A percentile compares a stretch with the other conserved stretches of the same genome.
Conservation (phyloP, 2,329 filamentous ascomycete genomes). For the Cercospora berteroae region DNA sequence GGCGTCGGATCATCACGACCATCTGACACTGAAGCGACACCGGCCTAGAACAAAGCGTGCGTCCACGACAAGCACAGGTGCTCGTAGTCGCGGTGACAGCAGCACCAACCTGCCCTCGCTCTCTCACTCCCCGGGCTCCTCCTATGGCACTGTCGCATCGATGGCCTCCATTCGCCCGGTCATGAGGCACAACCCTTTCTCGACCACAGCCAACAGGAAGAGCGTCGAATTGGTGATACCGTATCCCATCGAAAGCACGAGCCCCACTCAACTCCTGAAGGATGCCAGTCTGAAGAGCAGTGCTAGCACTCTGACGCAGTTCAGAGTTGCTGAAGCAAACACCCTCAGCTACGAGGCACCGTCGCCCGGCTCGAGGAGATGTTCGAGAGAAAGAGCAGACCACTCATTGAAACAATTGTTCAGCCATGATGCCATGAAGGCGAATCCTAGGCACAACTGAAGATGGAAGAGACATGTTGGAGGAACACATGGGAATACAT, state of each 20-base stretch:
- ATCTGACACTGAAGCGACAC: conserved; percentile 28
- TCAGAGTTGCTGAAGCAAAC: conserved; percentile 33
- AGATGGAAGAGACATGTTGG: neutral
- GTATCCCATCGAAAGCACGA: conserved; percentile 31
- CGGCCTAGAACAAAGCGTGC: conserved; percentile 24
- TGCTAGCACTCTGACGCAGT: conserved; percentile 35
- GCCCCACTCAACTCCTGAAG: conserved; percentile 24
- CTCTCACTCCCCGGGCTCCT: conserved; percentile 48
- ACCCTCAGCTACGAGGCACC: conserved; percentile 29
- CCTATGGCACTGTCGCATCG: conserved; percentile 43
- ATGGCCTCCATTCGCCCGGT: conserved; percentile 44
- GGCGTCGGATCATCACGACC: conserved; percentile 43
- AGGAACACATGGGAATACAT: neutral
- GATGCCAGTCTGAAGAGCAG: conserved; percentile 36
- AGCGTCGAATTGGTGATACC: conserved; percentile 47
- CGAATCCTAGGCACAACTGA: conserved; percentile 22
- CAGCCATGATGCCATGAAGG: conserved; percentile 37
- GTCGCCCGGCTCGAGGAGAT: neutral
- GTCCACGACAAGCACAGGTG: conserved; percentile 15
- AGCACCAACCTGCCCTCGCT: conserved; percentile 45
- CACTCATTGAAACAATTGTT: conserved; percentile 38
- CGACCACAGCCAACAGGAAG: conserved; percentile 36
- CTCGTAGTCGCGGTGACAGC: conserved; percentile 11
- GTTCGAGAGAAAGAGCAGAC: conserved; percentile 16
- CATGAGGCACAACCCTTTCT: conserved; percentile 43